Evolutionary conservation across 495 filamentous ascomycete species (phyloP).

Genomic region (Neurospora intermedia): DNA sequence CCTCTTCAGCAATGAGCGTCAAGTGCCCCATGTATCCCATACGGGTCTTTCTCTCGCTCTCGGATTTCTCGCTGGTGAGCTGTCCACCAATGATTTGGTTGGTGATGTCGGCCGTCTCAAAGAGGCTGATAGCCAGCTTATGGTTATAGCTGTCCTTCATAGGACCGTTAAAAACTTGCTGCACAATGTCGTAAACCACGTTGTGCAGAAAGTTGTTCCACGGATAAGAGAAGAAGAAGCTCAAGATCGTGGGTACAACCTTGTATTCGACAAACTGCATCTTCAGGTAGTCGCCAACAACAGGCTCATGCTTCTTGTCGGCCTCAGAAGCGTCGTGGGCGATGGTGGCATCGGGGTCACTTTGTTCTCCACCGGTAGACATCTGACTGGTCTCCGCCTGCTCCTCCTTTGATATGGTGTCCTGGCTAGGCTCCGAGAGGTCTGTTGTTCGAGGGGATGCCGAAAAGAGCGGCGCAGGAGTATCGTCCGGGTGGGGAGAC

Average conservation of each 20-base stretch:
- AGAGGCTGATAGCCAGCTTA: conserved; percentile 84
- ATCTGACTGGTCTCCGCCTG: conserved; percentile 10
- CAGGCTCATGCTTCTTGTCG: conserved; percentile 41
- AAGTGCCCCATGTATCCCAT: conserved; percentile 98
- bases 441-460: neutral
- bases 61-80: conserved; percentile 69
- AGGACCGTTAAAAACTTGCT: conserved; percentile 97
- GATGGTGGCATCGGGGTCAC: conserved; percentile 6
- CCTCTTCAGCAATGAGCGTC: conserved; percentile 94
- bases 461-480: conserved; percentile 56
- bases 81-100: conserved; percentile 88
- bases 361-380: conserved; percentile 8
- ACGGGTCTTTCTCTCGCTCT: conserved; percentile 71
- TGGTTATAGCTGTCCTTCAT: conserved; percentile 96
- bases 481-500: conserved; percentile 52
- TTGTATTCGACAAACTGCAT: conserved; percentile 91
- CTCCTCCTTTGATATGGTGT: neutral
- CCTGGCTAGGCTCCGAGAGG: neutral
- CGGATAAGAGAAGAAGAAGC: conserved; percentile 97
- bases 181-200: conserved; percentile 97
- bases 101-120: conserved; percentile 80
- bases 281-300: conserved; percentile 95
- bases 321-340: conserved; percentile 4
- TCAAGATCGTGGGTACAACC: conserved; percentile 91
- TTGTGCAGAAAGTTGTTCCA: conserved; percentile 99